phyloP scores from a whole-genome alignment of 2,329 filamentous ascomycete genomes.

The Clarireedia monteithiana region DNA sequence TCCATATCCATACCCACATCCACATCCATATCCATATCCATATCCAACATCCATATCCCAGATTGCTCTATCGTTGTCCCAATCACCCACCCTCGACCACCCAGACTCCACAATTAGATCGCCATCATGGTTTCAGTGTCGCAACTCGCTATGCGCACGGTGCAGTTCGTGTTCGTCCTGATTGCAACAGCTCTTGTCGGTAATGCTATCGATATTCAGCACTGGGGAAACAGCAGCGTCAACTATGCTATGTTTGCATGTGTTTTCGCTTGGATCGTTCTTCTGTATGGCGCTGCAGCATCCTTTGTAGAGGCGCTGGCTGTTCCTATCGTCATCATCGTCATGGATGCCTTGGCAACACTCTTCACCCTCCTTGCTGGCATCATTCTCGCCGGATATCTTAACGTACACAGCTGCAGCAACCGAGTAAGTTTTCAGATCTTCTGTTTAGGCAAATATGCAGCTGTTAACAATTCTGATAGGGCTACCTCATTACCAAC shows the following conservation, averaged over 20 bases:
- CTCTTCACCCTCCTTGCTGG: slow-evolving; percentile 63
- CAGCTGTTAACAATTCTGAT: not conserved
- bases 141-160: slow-evolving; percentile 20
- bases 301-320: slow-evolving; percentile 45
- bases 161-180: slow-evolving; percentile 26
- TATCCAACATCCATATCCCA: no score
- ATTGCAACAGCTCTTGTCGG: slow-evolving; percentile 27
- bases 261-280: slow-evolving; percentile 55
- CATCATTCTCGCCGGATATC: slow-evolving; percentile 62
- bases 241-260: slow-evolving; percentile 61
- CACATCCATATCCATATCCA: no score
- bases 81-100: not conserved
- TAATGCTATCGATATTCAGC: slow-evolving; percentile 36
- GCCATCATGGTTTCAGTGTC: slow-evolving; percentile 18
- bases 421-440: slow-evolving; percentile 39
- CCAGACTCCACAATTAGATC: not conserved
- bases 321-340: slow-evolving; percentile 43
- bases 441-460: no score
- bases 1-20: no score
- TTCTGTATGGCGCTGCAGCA: slow-evolving; percentile 53
- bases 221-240: slow-evolving; percentile 52
- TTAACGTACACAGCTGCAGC: slow-evolving; percentile 61
- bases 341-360: slow-evolving; percentile 49
- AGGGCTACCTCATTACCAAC: slow-evolving; percentile 37
- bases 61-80: no score